Base-by-base conservation (phyloP, 1,284 basidiomycete genomes). In the Sutorius eximius region DNA sequence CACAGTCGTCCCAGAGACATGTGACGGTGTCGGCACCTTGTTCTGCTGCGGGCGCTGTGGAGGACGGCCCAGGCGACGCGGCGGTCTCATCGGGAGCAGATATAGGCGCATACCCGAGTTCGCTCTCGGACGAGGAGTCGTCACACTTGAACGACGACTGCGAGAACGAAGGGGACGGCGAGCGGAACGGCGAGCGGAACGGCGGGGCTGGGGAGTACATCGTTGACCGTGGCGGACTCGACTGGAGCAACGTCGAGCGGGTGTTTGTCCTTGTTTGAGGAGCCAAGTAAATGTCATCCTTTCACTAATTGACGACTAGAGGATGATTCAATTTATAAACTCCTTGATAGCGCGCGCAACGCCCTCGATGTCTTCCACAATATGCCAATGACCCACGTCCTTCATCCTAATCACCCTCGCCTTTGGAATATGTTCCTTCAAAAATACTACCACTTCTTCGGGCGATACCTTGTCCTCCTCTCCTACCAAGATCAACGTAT, bases 1-100 rank as follows among this genome's bases (percentile, higher is more conserved):
- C 86, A 66, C 91, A 93, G 60, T 86, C 86, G 51, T 87, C 86
- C 90, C 90, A 93, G 51, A 82, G 80, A 69, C 90, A 93, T 36
- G 80, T 84, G 49, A 82, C 82, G 30, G 76, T 80, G 61, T 86
- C 85, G 0, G 27, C 52, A 5, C 49, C 57, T 12, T 51, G 63
- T 33, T 59, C 63, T 11, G 52, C 57, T 0, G 40, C 18, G 0
- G 49, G 57, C 15, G 57, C 65, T 30, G 57, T 29, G 3, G 59
- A 53, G 7, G 66, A 59, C 64, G 74, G 70, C 60, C 51, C 55
- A 32, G 71, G 70, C 1, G 68, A 70, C 9, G 51, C 57, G 7
- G 57, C 13, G 30, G 53, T 18, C 11, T 65, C 68, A 22, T 56
- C 56, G 15, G 40, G 60, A 22, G 56, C 62, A 1, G 52, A 49